Evolutionary conservation across 2,329 filamentous ascomycete genomes (phyloP).

Genomic region (Colletotrichum euphorbiae): DNA sequence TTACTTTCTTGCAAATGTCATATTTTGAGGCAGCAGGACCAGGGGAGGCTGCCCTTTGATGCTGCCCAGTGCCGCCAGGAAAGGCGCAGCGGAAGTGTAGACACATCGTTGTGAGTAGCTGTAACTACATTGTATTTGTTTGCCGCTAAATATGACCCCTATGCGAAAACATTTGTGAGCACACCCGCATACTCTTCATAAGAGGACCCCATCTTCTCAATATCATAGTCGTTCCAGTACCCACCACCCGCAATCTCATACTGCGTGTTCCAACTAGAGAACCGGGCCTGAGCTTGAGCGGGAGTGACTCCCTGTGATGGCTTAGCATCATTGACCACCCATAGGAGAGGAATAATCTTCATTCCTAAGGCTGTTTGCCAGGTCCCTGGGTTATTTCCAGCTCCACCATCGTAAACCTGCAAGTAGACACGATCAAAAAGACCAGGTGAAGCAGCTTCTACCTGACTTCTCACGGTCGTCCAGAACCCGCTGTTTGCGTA

Average conservation of each 20-base stretch:
- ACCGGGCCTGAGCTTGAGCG: slow-evolving; percentile 51
- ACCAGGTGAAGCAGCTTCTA: slow-evolving; percentile 45
- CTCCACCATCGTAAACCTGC: slow-evolving; percentile 59
- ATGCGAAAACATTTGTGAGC: slow-evolving; percentile 44
- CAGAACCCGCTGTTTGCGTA: slow-evolving; percentile 56
- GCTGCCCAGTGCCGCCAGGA: no score
- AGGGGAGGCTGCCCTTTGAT: no score
- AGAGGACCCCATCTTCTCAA: slow-evolving; percentile 56
- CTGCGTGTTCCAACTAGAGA: slow-evolving; percentile 48
- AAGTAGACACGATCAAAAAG: slow-evolving; percentile 56
- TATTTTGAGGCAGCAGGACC: no score
- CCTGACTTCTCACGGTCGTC: slow-evolving; percentile 46
- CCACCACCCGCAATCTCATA: slow-evolving; percentile 52
- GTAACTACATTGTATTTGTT: no score
- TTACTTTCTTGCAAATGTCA: no score
- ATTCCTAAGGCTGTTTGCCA: slow-evolving; percentile 54
- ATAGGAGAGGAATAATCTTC: slow-evolving; percentile 57
- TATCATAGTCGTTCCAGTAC: slow-evolving; percentile 61
- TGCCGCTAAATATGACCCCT: no score
- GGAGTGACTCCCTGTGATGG: slow-evolving; percentile 52
- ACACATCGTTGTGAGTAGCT: no score
- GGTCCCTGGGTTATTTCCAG: slow-evolving; percentile 52
- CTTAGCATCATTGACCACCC: slow-evolving; percentile 61
- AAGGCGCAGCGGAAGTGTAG: no score
- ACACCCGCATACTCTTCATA: slow-evolving; percentile 50